Base-by-base conservation (phyloP, 202 grass and related monocot genomes). In the Bolboschoenoplectus hybrid region DNA sequence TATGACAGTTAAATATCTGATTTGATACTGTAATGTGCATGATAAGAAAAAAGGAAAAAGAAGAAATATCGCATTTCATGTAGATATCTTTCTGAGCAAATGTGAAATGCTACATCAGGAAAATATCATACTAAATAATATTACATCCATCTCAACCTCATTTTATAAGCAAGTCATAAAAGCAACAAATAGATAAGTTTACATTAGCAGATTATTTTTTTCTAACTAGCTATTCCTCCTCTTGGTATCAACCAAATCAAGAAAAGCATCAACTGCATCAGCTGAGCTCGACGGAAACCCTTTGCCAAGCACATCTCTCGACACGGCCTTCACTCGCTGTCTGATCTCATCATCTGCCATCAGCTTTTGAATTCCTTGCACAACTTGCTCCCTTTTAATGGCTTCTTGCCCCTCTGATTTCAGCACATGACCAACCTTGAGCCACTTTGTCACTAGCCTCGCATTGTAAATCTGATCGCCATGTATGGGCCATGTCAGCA, bases 401-500 rank as follows among this genome's bases (percentile, higher is more conserved):
- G 87, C 79, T 35, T 73, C 46, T 17, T 51, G 26, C 43, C 89
- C 87, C 68, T 92, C 87, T 0, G 7, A 3, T 17, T 88, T 63
- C 58, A 89, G 85, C 7, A 91, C 79, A 10, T 89, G 11, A 7
- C 93, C 91, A 44, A 69, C 91, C 72, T 86, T 87, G 74, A 92
- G 74, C n/a, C 83, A 88, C 44, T 88, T 86, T 69, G 88, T 91
- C 17, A 95, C 80, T 0, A 95, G 47, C 83, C 87, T 87, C 5
- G 87, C 87, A 64, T 91, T 85, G 87, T 71, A 78, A 5, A 90
- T 89, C 85, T 96, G 94, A 90, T 93, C 89, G 10, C 36, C 85
- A 57, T 89, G 89, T 90, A 96, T 89, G 2, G 93, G 88, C 91
- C 91, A 91, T 8, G 91, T 87, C 7, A 93, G 80, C 2, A 93